Evolutionary conservation across 2,329 filamentous ascomycete species (phyloP), one percentile per base, ranked within the genome.

Genomic region (Penicillium hesseltinei): DNA sequence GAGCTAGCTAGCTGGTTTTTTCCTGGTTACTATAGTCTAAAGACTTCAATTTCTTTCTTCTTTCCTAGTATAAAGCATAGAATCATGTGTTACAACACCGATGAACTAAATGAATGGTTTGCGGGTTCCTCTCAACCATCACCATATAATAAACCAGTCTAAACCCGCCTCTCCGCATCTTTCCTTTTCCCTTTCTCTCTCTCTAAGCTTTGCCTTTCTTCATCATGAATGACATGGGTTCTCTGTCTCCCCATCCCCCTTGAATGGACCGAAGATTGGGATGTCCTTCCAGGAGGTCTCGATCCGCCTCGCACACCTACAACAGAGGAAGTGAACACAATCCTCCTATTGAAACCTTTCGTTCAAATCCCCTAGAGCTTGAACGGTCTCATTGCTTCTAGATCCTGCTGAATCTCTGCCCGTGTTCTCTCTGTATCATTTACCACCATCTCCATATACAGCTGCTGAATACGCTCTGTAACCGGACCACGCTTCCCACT

Each of bases 1-100:
- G 21, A 45, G 54, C 51, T 59, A 58, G 56, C 27, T 56, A 52
- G 50, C 48, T 54, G n/a, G 39, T 58, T 46, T 48, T 48, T 38
- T 51, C 36, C 35, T 59, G 38, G 57, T 43, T 50, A 47, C 6
- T 44, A 55, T 55, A 51, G 38, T 55, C 38, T 40, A 55, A 51
- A 55, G 53, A 51, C 31, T 35, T 38, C 31, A 51, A 38, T 47
- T n/a, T 40, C 15, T 33, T 9, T 25, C n/a, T 36, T 40, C 6
- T 29, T 23, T 40, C 17, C 15, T 36, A n/a, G 31, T 43, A 27
- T 29, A 21, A 29, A 35, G 21, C 15, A 47, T 36, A 36, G 31
- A 23, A n/a, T 46, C 27, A 11, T 45, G 29, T 33, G n/a, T 31
- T 45, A 19, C 7, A 38, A 38, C 17, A 38, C 9, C 15, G 5